Percentiles rank a stretch among this genome's conserved stretches.
phyloP scores from a whole-genome alignment of 495 filamentous ascomycete genomes.

The Trichoderma reesei region DNA sequence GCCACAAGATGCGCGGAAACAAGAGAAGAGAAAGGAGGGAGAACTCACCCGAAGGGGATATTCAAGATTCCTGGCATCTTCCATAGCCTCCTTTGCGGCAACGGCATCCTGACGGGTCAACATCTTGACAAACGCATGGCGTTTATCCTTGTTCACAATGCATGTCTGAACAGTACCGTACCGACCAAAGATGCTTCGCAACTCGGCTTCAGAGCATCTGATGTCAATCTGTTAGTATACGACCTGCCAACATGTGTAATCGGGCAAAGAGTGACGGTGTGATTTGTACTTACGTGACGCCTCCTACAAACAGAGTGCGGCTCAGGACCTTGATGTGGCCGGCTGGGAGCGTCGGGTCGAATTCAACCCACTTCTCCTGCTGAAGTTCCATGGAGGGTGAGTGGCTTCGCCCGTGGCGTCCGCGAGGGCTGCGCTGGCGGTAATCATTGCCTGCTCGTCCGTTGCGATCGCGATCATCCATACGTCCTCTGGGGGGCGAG shows the following conservation, averaged over 20 bases:
- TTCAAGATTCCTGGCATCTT: slow-evolving; percentile 59
- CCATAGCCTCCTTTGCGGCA: slow-evolving; percentile 81
- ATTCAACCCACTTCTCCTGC: slow-evolving; percentile 66
- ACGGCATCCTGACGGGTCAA: slow-evolving; percentile 76
- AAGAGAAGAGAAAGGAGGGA: neutral
- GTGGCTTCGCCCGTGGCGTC: slow-evolving; percentile 52
- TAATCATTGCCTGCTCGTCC: slow-evolving; percentile 53
- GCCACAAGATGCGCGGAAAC: neutral
- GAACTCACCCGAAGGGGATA: slow-evolving; percentile 68
- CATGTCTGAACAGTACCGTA: slow-evolving; percentile 89
- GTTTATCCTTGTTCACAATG: slow-evolving; percentile 95
- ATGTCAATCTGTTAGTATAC: slow-evolving; percentile 8
- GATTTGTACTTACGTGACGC: slow-evolving; percentile 64
- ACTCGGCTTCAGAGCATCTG: slow-evolving; percentile 55
- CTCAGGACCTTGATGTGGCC: slow-evolving; percentile 87
- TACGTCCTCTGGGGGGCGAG: slow-evolving; percentile 46
- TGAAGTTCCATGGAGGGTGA: slow-evolving; percentile 30
- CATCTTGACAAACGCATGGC: slow-evolving; percentile 99
- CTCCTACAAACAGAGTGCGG: slow-evolving; percentile 90
- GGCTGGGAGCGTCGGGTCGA: slow-evolving; percentile 61
- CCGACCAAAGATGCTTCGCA: slow-evolving; percentile 64
- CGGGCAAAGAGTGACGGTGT: slow-evolving; percentile 9
- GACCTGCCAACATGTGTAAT: slow-evolving; percentile 11
- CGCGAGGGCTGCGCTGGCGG: slow-evolving; percentile 72
- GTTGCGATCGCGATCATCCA: slow-evolving; percentile 43